A percentile compares a stretch with the other conserved stretches of the same genome.
Conservation (phyloP, 1,284 basidiomycete species). For the Moniliophthora roreri region DNA sequence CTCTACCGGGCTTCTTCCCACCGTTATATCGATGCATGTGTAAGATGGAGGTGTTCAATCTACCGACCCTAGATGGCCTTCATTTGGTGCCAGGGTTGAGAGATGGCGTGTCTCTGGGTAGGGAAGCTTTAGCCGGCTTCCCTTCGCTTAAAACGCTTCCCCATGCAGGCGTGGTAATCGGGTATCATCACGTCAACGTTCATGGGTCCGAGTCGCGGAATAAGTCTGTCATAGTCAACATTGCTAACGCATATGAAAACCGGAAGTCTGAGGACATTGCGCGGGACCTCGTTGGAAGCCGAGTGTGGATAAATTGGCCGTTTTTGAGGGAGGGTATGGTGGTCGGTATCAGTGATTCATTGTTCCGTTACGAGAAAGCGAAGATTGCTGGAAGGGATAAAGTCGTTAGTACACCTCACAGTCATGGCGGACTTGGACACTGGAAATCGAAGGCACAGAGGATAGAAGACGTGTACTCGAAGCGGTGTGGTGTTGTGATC, state of each 20-base stretch:
- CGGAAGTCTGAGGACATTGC: constrained; percentile 77
- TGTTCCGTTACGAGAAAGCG: constrained; percentile 86
- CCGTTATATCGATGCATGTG: constrained; percentile 84
- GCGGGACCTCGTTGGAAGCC: constrained; percentile 70
- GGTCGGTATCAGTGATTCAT: constrained; percentile 81
- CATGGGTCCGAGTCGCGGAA: constrained; percentile 90
- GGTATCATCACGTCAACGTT: constrained; percentile 89
- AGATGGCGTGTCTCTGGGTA: constrained; percentile 87
- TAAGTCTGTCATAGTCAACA: constrained; percentile 89
- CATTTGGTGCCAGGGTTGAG: constrained; percentile 86
- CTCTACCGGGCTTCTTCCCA: constrained; percentile 94
- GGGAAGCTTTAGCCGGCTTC: constrained; percentile 91
- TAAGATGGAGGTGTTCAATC: constrained; percentile 75
- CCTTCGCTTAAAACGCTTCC: constrained; percentile 92
- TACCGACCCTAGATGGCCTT: constrained; percentile 87
- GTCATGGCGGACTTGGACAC: constrained; percentile 58
- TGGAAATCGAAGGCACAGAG: constrained; percentile 82
- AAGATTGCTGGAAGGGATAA: constrained; percentile 42
- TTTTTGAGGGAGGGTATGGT: constrained; percentile 93
- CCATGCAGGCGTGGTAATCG: constrained; percentile 68
- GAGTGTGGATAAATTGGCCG: constrained; percentile 89
- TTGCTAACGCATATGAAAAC: constrained; percentile 75
- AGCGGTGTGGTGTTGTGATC: constrained; percentile 85
- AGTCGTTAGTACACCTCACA: constrained; percentile 74
- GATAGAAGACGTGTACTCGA: constrained; percentile 87